phyloP scores from a whole-genome alignment of 2,329 filamentous ascomycete species.

The Botrytis aclada region DNA sequence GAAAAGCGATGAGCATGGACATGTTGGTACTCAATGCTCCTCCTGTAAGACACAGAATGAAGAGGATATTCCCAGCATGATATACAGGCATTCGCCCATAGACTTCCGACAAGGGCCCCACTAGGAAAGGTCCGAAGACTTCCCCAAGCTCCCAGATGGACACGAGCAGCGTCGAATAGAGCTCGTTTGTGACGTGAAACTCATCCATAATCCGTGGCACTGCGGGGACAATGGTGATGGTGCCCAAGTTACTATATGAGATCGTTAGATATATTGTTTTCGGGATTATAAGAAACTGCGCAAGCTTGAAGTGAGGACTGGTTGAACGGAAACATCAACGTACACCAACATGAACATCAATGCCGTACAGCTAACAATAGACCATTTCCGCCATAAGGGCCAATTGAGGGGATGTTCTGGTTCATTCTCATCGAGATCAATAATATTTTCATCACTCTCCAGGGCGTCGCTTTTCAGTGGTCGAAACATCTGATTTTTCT shows the following conservation, averaged over 20 bases:
- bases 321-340: neutral
- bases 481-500: neutral
- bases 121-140: slow-evolving; percentile 2
- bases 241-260: neutral
- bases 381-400: slow-evolving; percentile 1
- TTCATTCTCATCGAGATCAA: slow-evolving; percentile 11
- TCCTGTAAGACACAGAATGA: neutral
- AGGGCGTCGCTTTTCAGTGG: neutral
- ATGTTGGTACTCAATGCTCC: neutral
- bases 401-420: slow-evolving; percentile 8
- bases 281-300: neutral
- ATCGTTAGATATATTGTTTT: neutral
- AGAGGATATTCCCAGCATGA: neutral
- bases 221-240: slow-evolving; percentile 2
- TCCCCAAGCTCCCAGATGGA: slow-evolving; percentile 15
- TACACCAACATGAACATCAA: slow-evolving; percentile 10
- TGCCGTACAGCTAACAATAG: neutral
- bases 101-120: neutral
- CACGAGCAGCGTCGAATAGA: slow-evolving; percentile 4
- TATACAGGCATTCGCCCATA: slow-evolving; percentile 8
- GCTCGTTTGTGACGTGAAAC: slow-evolving; percentile 2
- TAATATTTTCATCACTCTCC: neutral
- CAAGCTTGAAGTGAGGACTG: neutral
- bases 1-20: slow-evolving; percentile 4
- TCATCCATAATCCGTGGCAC: slow-evolving; percentile 9